A percentile compares a stretch with the other conserved stretches of the same genome.
phyloP scores from a whole-genome alignment of 495 filamentous ascomycete species.

The Penicillium nucicola region DNA sequence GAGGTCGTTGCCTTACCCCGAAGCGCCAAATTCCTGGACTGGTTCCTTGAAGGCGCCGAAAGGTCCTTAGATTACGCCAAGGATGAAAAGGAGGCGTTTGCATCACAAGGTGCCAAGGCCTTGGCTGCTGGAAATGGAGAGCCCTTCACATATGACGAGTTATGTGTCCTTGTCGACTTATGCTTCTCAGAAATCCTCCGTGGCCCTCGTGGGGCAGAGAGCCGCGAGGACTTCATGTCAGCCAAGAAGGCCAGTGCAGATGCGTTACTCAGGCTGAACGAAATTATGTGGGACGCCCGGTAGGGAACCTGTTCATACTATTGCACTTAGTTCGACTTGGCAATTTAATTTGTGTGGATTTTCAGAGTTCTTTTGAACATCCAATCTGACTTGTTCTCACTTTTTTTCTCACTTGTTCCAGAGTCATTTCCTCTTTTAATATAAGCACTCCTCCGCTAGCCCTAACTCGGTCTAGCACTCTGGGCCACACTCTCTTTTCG shows the following conservation, averaged over 20 bases:
- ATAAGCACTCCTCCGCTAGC: slow-evolving; percentile 15
- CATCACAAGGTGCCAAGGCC: slow-evolving; percentile 31
- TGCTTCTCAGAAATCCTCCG: slow-evolving; percentile 77
- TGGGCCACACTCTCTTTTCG: slow-evolving; percentile 10
- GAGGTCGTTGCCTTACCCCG: slow-evolving; percentile 64
- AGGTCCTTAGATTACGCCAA: slow-evolving; percentile 62
- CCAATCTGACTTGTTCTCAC: slow-evolving; percentile 3
- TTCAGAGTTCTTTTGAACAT: no score
- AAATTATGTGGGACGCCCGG: slow-evolving; percentile 69
- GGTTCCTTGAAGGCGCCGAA: slow-evolving; percentile 77
- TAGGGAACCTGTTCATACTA: slow-evolving; percentile 12
- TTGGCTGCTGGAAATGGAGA: slow-evolving; percentile 39
- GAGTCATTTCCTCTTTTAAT: slow-evolving; percentile 13
- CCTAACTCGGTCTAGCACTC: slow-evolving; percentile 6
- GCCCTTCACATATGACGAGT: slow-evolving; percentile 74
- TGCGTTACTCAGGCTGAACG: slow-evolving; percentile 69
- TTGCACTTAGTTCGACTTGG: neutral
- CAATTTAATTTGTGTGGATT: neutral
- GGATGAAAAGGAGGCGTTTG: slow-evolving; percentile 47
- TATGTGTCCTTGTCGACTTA: slow-evolving; percentile 79
- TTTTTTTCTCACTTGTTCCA: slow-evolving; percentile 6
- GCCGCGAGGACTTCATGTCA: slow-evolving; percentile 68
- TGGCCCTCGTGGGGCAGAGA: slow-evolving; percentile 53
- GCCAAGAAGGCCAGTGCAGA: slow-evolving; percentile 76
- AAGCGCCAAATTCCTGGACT: slow-evolving; percentile 71